Percentiles rank a stretch among this genome's conserved stretches.
Evolutionary conservation across 179 eudicot genomes (phyloP).

Genomic region (Spergularia azorica): DNA sequence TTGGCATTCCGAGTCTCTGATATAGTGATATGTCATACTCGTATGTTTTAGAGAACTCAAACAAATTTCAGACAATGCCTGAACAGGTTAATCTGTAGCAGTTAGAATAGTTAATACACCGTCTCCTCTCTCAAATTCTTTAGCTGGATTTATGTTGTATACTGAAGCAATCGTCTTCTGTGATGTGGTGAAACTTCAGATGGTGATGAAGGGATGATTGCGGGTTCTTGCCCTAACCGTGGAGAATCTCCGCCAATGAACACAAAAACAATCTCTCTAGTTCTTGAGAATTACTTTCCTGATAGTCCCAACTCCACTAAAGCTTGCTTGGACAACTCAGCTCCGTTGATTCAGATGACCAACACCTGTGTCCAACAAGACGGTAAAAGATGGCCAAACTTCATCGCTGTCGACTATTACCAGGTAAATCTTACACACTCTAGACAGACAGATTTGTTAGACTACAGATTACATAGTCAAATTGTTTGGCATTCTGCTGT

Average conservation of each 20-base stretch:
- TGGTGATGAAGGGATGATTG: conserved; percentile 46
- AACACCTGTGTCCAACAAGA: conserved; percentile 41
- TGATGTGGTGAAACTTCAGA: conserved; percentile 35
- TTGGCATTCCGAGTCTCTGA: neutral
- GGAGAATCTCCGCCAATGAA: conserved; percentile 42
- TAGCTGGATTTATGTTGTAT: neutral
- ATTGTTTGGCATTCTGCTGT: neutral
- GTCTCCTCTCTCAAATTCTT: no score
- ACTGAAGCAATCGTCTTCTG: neutral
- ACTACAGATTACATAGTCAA: neutral
- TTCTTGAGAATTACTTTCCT: conserved; percentile 48
- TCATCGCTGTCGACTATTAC: conserved; percentile 57
- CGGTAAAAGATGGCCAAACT: conserved; percentile 57
- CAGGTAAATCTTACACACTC: conserved; percentile 28
- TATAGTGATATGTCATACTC: no score
- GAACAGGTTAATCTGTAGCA: no score
- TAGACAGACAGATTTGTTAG: neutral
- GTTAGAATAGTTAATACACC: no score
- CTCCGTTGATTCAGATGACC: conserved; percentile 46
- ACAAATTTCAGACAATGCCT: neutral
- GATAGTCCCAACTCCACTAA: conserved; percentile 38
- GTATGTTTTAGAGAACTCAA: neutral
- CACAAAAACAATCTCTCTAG: conserved; percentile 38
- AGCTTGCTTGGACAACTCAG: conserved; percentile 56
- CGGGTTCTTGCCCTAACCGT: conserved; percentile 43